These are phyloP conservation scores for Paraconiothyrium brasiliense DNA, from an alignment of 2,329 filamentous ascomycete genomes.

Conservation along the genomic window DNA sequence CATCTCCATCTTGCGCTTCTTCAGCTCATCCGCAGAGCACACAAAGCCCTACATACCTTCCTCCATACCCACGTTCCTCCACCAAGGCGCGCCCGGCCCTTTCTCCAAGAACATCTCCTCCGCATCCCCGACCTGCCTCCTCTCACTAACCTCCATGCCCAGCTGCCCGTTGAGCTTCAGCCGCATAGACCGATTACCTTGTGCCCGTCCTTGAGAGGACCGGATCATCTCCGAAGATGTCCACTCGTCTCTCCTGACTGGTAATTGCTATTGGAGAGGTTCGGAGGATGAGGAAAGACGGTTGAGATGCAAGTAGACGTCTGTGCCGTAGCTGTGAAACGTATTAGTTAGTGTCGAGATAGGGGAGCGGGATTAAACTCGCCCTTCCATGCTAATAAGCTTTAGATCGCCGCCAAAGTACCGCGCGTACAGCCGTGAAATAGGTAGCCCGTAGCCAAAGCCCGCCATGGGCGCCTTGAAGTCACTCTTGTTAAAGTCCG, in stretches of 20 bases:
- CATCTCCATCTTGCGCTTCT: too few species aligned
- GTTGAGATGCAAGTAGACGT: constrained; percentile 98
- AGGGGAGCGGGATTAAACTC: constrained; percentile 51
- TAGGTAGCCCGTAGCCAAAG: constrained; percentile 96
- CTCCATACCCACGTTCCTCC: constrained; percentile 60
- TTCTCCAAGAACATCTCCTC: constrained; percentile 72
- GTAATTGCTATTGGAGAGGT: constrained; percentile 91
- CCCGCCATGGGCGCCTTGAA: constrained; percentile 99
- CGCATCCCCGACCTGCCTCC: constrained; percentile 89
- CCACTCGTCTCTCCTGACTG: constrained; percentile 83
- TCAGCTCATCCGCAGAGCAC: background rate
- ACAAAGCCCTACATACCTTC: constrained; percentile 51
- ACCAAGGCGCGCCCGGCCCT: constrained; percentile 51
- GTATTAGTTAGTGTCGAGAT: background rate
- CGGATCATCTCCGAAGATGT: constrained; percentile 47
- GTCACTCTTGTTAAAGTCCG: constrained; percentile 98
- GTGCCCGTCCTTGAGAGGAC: constrained; percentile 69
- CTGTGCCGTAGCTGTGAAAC: constrained; percentile 83
- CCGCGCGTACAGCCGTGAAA: constrained; percentile 90
- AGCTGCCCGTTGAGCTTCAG: constrained; percentile 70
- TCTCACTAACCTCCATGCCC: constrained; percentile 76
- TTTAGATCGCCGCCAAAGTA: constrained; percentile 99
- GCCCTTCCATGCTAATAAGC: constrained; percentile 99
- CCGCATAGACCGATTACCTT: constrained; percentile 61
- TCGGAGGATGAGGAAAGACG: constrained; percentile 94